Conservation (phyloP, 1,284 basidiomycete species). For the Exsudoporus floridanus region DNA sequence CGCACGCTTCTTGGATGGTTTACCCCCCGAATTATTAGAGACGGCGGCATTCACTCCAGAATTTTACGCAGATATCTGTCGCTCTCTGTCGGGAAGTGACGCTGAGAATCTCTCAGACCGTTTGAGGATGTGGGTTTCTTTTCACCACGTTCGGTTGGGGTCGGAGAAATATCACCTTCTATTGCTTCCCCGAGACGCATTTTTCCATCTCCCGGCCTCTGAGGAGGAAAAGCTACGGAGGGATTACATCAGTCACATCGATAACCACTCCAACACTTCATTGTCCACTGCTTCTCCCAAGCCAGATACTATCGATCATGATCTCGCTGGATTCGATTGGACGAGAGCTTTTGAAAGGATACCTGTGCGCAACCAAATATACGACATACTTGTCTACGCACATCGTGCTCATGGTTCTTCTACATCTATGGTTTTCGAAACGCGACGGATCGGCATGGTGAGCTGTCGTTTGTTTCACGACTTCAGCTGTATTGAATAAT, state of each 20-base stretch:
- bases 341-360: slow-evolving; percentile 55
- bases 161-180: slow-evolving; percentile 58
- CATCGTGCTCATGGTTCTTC: slow-evolving; percentile 58
- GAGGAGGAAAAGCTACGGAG: slow-evolving; percentile 48
- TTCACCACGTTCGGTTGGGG: slow-evolving; percentile 61
- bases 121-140: slow-evolving; percentile 53
- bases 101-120: slow-evolving; percentile 44
- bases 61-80: slow-evolving; percentile 51
- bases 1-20: slow-evolving; percentile 47
- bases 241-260: slow-evolving; percentile 46
- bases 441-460: slow-evolving; percentile 58
- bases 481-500: slow-evolving; percentile 10
- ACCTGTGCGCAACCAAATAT: slow-evolving; percentile 65
- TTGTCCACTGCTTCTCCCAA: slow-evolving; percentile 18
- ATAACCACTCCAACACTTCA: slow-evolving; percentile 28
- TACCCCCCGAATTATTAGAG: slow-evolving; percentile 57
- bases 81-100: slow-evolving; percentile 46
- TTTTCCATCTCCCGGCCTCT: slow-evolving; percentile 48
- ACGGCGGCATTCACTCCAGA: slow-evolving; percentile 57
- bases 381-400: slow-evolving; percentile 64
- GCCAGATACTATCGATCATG: slow-evolving; percentile 24
- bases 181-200: slow-evolving; percentile 59
- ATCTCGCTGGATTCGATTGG: slow-evolving; percentile 37
- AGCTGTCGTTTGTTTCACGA: slow-evolving; percentile 29
- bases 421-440: slow-evolving; percentile 54